These are phyloP conservation scores for Podila horticola DNA, from an alignment of 192 early-diverging fungal species.

Conservation along the genomic window DNA sequence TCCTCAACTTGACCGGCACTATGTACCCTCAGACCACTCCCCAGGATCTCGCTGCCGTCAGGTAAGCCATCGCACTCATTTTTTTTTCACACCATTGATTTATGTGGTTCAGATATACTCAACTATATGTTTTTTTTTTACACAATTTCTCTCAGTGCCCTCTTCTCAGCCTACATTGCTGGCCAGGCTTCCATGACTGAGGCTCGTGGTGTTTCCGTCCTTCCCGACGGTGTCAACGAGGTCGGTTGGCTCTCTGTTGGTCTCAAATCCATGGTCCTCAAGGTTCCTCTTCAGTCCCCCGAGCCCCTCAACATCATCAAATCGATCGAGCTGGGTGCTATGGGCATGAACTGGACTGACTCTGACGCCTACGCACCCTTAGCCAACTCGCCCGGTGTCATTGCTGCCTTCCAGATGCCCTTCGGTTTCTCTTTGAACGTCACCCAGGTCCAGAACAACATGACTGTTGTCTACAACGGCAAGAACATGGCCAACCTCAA, in stretches of 20 bases:
- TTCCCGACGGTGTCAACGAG: slow-evolving; percentile 58
- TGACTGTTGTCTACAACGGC: slow-evolving; percentile 55
- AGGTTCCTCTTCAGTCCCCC: slow-evolving; percentile 59
- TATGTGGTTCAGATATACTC: background rate
- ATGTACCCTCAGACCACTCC: slow-evolving; percentile 61
- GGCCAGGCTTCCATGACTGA: slow-evolving; percentile 57
- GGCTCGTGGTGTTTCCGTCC: slow-evolving; percentile 61
- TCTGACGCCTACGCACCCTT: slow-evolving; percentile 60
- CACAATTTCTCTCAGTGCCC: slow-evolving; percentile 12
- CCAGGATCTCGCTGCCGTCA: slow-evolving; percentile 55
- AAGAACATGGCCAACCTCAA: slow-evolving; percentile 41
- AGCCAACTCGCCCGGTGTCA: slow-evolving; percentile 55
- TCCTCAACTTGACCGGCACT: slow-evolving; percentile 63
- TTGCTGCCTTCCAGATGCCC: slow-evolving; percentile 64
- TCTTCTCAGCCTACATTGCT: slow-evolving; percentile 66
- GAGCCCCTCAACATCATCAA: slow-evolving; percentile 60
- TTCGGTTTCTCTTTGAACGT: slow-evolving; percentile 72
- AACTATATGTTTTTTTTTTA: background rate
- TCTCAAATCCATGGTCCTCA: slow-evolving; percentile 61
- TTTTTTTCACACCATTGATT: background rate
- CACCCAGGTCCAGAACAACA: slow-evolving; percentile 62
- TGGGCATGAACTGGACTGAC: slow-evolving; percentile 63
- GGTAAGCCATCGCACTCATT: background rate
- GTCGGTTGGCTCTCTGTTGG: slow-evolving; percentile 61
- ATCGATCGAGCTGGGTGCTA: slow-evolving; percentile 58